Conservation (phyloP, 768 basidiomycete genomes). For the Lepiota brunneoincarnata region DNA sequence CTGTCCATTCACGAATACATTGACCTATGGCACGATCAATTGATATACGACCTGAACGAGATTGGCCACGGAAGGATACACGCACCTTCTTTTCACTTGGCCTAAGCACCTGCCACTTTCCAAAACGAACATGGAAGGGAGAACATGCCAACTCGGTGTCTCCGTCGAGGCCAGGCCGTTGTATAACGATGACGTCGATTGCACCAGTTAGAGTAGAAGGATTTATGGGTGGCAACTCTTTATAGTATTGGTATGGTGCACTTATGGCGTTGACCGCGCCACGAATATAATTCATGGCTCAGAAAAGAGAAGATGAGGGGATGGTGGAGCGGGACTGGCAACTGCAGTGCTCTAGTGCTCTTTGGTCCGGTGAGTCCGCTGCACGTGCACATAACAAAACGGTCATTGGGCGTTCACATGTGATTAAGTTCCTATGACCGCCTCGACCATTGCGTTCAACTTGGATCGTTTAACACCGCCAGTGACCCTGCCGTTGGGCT, state of each 20-base stretch:
- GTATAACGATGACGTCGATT: conserved; percentile 97
- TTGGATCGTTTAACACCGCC: too few relatives aligned
- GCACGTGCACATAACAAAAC: too few relatives aligned
- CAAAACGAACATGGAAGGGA: conserved; percentile 97
- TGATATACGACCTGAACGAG: not conserved
- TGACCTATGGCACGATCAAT: conserved; percentile 57
- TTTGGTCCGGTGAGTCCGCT: conserved; percentile 24
- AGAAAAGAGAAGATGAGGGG: conserved; percentile 15
- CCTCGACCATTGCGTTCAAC: not conserved
- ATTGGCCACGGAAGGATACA: not conserved
- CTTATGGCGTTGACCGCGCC: conserved; percentile 83
- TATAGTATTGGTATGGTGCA: conserved; percentile 89
- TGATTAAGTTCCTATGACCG: not conserved
- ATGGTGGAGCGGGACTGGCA: conserved; percentile 17
- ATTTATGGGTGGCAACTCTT: conserved; percentile 82
- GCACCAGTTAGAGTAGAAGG: conserved; percentile 97
- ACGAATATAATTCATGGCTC: conserved; percentile 81
- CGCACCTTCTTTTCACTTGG: conserved; percentile 90
- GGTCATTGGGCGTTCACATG: not conserved
- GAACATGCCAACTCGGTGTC: conserved; percentile 79
- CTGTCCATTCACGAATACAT: conserved; percentile 82
- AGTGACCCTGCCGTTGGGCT: too few relatives aligned
- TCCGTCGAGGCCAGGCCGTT: conserved; percentile 62
- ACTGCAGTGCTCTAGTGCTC: conserved; percentile 17
- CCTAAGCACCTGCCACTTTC: conserved; percentile 92